Conservation (phyloP, 441 rosid species). For the Eutrema salsugineum region DNA sequence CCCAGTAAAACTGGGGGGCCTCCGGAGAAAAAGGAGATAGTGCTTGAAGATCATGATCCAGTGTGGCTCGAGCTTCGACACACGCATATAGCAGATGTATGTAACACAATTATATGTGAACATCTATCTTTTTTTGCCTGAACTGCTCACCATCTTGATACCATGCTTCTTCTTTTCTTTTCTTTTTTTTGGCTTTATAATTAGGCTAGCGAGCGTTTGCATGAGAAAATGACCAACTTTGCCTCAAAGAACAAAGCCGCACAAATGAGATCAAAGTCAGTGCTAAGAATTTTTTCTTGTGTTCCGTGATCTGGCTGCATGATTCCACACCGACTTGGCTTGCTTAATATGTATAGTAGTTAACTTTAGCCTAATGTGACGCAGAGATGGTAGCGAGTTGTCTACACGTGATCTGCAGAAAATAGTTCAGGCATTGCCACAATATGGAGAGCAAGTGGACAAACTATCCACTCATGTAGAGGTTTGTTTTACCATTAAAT, state of each 20-base stretch:
- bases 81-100: conserved; percentile 71
- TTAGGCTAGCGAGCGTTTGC: conserved; percentile 76
- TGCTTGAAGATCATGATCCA: conserved; percentile 67
- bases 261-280: conserved; percentile 55
- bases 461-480: conserved; percentile 71
- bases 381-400: conserved; percentile 65
- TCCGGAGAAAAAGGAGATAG: conserved; percentile 61
- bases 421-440: conserved; percentile 74
- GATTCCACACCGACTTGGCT: neutral
- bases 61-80: conserved; percentile 80
- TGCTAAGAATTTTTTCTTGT: conserved; percentile 6
- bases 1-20: conserved; percentile 62
- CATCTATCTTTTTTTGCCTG: conserved; percentile 7
- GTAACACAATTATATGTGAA: conserved; percentile 2
- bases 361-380: conserved; percentile 9
- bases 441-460: conserved; percentile 58
- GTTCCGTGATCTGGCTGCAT: neutral
- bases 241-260: conserved; percentile 73
- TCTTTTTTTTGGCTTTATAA: conserved; percentile 10
- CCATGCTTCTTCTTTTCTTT: too few relatives aligned
- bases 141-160: conserved; percentile 14
- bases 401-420: conserved; percentile 75
- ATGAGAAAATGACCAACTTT: conserved; percentile 65
- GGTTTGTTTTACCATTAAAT: conserved; percentile 36
- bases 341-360: neutral